Base-by-base conservation (phyloP, 441 rosid genomes). In the Biscutella laevigata region DNA sequence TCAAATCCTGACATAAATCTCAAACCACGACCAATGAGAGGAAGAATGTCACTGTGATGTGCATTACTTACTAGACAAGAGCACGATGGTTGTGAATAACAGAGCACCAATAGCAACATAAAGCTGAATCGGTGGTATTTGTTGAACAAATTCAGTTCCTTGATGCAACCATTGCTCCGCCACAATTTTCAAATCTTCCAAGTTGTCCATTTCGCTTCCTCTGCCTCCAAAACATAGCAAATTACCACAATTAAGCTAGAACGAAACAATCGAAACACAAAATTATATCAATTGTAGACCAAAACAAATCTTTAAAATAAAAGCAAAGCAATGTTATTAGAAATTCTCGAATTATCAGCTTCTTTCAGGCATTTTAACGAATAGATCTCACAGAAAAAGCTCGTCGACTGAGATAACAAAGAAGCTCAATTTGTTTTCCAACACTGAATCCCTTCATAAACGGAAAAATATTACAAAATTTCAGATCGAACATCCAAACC, bases 101-200 rank as follows among this genome's bases (percentile, higher is more conserved):
- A 90, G 68, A 51, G 78, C 76, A 34, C 73, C 78, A 59, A 71
- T 44, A 21, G 92, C 83, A 33, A 70, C 77, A 69, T 80, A 87
- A 53, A 87, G 90, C 62, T 84, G 96, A 36, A 44, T 25, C 1
- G 78, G 75, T 3, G 90, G 88, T 44, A 81, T 69, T 55, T 76
- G 75, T 39, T 71, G 70, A 22, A 44, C 65, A 61, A 65, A 78
- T 40, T 78, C 81, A 42, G 73, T 51, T 46, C 69, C 84, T 55
- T 70, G 82, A 44, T 61, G 60, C 51, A 64, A 9, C 80, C 75
- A 76, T 6, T 75, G 72, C 67, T 65, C 81, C 6, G 74, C 64
- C 28, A 71, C 68, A 40, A 53, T 74, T 58, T 68, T 83, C 77
- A 77, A 68, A 50, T 71, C 86, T 55, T 82, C 87, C 51, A 81